Base-by-base conservation (phyloP, 129 eudicot species). In the Helianthus tuberosus region DNA sequence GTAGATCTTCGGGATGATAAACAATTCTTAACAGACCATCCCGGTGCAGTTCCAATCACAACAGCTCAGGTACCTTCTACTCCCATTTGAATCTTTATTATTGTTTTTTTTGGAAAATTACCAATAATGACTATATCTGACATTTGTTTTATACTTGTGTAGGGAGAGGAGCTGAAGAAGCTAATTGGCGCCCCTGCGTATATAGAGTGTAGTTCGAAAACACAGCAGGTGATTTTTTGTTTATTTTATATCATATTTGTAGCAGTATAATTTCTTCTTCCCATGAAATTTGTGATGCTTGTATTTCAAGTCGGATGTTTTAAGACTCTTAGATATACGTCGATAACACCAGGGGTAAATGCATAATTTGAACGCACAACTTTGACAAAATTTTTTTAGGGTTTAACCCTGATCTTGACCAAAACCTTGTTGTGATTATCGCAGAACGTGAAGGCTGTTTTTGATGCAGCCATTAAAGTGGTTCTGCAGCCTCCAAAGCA, bases 91-190 rank as follows among this genome's bases (percentile, higher is more conserved):
- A 20, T 20, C 0, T 20, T 20, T 20, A 20, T 20, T 20, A 0
- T 20, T 20, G 0, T 20, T 20, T 20, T 20, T 20, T 20, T 20
- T 0, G 0, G 23, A 20, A 20, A 20, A 20, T 20, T 20, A 20
- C 23, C 23, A 20, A 20, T 20, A 20, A 20, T 20, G 23, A 20
- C 23, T 0, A 20, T 0, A 59, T 27, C 20, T 61, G 32, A 10
- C 32, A 11, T 29, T 61, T 29, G 58, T 36, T 57, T 9, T 14
- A 57, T 25, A 57, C 44, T 79, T 68, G 64, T 73, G 15, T 47
- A 91, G 97, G 97, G 97, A 64, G 97, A 91, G 83, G 97, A 91
- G 77, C 76, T 91, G 77, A 86, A 46, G 77, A 88, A 84, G 89
- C 72, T 82, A 75, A 91, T 91, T 74, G 97, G 97, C 7, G 97